Evolutionary conservation across 1,139 yeast genomes (phyloP).

Genomic region (Martiniozyma asiatica): DNA sequence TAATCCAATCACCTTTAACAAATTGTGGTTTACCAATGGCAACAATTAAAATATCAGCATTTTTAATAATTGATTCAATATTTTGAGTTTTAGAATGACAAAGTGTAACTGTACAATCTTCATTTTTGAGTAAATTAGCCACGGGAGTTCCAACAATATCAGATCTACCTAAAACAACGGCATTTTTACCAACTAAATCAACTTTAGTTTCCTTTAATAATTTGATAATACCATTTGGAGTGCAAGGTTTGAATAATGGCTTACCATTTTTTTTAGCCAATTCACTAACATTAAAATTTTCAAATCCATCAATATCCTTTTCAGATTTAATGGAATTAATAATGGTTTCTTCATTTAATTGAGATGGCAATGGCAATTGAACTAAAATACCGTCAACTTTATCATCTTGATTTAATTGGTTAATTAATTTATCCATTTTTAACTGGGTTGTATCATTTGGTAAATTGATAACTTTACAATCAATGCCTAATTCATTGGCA

Average conservation of each 20-base stretch:
- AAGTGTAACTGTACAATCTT: slow-evolving; percentile 80
- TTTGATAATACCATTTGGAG: slow-evolving; percentile 89
- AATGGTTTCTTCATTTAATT: slow-evolving; percentile 68
- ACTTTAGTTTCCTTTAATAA: slow-evolving; percentile 56
- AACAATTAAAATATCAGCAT: slow-evolving; percentile 84
- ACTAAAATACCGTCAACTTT: slow-evolving; percentile 80
- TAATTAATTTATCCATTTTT: slow-evolving; percentile 48
- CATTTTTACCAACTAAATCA: slow-evolving; percentile 58
- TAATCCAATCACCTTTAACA: slow-evolving; percentile 84
- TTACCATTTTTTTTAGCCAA: slow-evolving; percentile 79
- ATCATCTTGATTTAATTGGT: slow-evolving; percentile 51
- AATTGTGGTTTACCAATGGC: slow-evolving; percentile 82
- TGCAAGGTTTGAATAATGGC: slow-evolving; percentile 85
- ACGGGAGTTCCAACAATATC: slow-evolving; percentile 96
- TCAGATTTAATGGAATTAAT: slow-evolving; percentile 29
- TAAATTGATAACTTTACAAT: slow-evolving; percentile 55
- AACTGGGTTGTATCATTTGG: slow-evolving; percentile 49
- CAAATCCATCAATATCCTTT: slow-evolving; percentile 96
- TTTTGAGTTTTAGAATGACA: slow-evolving; percentile 68
- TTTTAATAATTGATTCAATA: slow-evolving; percentile 44
- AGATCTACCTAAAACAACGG: slow-evolving; percentile 93
- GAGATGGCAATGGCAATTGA: slow-evolving; percentile 82
- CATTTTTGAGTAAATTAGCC: slow-evolving; percentile 65
- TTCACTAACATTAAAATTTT: slow-evolving; percentile 83
- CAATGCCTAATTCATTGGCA: slow-evolving; percentile 72